Evolutionary conservation across 139 green algal species (phyloP).

Genomic region (Ettlia oleoabundans): DNA sequence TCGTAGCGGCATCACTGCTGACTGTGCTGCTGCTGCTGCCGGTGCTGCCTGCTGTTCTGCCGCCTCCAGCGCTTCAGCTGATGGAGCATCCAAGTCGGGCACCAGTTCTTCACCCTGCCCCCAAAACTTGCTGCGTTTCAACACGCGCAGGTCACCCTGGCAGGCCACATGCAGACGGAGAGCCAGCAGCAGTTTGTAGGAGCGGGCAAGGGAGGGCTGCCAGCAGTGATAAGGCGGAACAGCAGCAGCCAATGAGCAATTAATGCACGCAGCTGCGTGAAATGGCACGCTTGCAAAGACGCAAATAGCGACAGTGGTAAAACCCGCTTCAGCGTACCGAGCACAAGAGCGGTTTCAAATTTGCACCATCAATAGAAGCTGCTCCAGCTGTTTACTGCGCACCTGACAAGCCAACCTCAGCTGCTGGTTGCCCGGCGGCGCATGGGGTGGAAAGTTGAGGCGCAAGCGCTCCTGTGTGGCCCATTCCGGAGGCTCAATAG

Average conservation of each 20-base stretch:
- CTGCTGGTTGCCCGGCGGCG: conserved; percentile 9
- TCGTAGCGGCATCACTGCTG: conserved; percentile 1
- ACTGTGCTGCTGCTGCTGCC: not conserved
- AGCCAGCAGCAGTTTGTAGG: not conserved
- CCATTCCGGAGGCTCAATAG: not conserved
- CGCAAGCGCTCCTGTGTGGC: conserved; percentile 7
- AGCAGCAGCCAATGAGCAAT: not conserved
- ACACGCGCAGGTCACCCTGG: not conserved
- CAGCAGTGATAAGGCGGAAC: not conserved
- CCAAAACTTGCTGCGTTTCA: conserved; percentile 26
- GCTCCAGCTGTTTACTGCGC: too few relatives aligned
- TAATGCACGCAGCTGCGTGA: too few relatives aligned
- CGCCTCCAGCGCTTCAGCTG: not conserved
- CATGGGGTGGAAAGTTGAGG: conserved; percentile 24
- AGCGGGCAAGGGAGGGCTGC: not conserved
- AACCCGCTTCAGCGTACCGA: too few relatives aligned
- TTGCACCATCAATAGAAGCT: too few relatives aligned
- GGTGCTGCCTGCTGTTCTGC: not conserved
- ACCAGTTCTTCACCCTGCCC: conserved; percentile 7
- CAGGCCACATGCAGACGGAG: conserved; percentile 8
- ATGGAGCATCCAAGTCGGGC: conserved; percentile 6
- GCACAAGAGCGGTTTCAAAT: too few relatives aligned
- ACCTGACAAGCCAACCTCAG: conserved; percentile 32
- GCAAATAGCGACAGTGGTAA: too few relatives aligned
- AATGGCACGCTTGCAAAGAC: too few relatives aligned